A percentile compares a stretch with the other conserved stretches of the same genome.
Evolutionary conservation across 148 eudicot genomes (phyloP).

Genomic region (Selenicereus undatus): DNA sequence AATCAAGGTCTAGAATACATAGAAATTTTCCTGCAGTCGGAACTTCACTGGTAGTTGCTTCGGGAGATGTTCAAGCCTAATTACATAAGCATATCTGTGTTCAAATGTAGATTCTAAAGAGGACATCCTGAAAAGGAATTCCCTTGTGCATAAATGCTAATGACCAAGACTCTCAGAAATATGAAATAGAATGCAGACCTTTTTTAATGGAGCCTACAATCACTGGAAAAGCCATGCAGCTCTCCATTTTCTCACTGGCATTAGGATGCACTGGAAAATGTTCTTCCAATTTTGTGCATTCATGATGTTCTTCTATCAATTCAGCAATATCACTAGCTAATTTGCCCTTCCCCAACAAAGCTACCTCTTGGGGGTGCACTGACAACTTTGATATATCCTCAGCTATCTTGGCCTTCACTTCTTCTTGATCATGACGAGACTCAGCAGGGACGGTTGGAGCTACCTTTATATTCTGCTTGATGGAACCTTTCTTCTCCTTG

Average conservation of each 20-base stretch:
- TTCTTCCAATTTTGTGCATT: slow-evolving; percentile 20
- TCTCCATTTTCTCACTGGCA: slow-evolving; percentile 18
- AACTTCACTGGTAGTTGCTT: background rate
- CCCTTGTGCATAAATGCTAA: background rate
- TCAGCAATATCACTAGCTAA: slow-evolving; percentile 25
- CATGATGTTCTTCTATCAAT: slow-evolving; percentile 30
- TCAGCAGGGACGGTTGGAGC: slow-evolving; percentile 28
- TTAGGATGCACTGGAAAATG: slow-evolving; percentile 17
- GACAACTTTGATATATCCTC: slow-evolving; percentile 35
- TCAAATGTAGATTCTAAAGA: slow-evolving; percentile 1
- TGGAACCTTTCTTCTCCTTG: slow-evolving; percentile 41
- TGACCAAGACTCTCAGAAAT: background rate
- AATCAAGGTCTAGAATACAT: background rate
- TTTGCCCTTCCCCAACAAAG: slow-evolving; percentile 15
- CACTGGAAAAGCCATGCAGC: slow-evolving; percentile 20
- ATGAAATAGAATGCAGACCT: slow-evolving; percentile 35
- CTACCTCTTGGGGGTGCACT: slow-evolving; percentile 30
- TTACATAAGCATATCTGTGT: background rate
- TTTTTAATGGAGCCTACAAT: slow-evolving; percentile 26
- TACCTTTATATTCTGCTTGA: slow-evolving; percentile 45
- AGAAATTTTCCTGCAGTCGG: background rate
- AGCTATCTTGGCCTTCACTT: slow-evolving; percentile 29
- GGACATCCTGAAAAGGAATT: background rate
- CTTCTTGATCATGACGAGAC: slow-evolving; percentile 25
- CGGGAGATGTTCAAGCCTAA: background rate